phyloP scores from a whole-genome alignment of 305 asterid genomes.

The Solanum hybrid region DNA sequence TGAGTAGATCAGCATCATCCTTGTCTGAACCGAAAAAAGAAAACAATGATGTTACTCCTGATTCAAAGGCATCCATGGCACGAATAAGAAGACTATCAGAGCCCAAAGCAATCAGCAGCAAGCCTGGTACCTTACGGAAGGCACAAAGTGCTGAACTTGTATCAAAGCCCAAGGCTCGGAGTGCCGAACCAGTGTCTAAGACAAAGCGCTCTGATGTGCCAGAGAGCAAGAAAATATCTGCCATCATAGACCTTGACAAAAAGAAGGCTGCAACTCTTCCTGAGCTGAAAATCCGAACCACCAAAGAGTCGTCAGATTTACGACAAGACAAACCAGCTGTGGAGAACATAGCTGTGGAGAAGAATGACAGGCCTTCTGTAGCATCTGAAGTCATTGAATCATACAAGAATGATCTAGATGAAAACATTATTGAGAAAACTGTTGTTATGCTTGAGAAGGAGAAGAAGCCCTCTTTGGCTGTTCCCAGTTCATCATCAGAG shows the following conservation, averaged over 20 bases:
- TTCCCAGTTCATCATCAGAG: conserved; percentile 27
- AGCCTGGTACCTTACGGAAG: conserved; percentile 34
- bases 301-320: conserved; percentile 26
- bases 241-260: conserved; percentile 66
- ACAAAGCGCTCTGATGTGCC: conserved; percentile 53
- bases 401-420: conserved; percentile 41
- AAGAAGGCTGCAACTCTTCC: conserved; percentile 81
- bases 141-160: conserved; percentile 44
- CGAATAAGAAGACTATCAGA: conserved; percentile 83
- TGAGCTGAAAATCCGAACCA: conserved; percentile 64
- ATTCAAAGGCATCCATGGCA: conserved; percentile 58
- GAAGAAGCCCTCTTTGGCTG: conserved; percentile 50
- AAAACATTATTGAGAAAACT: conserved; percentile 70
- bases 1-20: conserved; percentile 68
- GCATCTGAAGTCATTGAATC: conserved; percentile 27
- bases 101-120: conserved; percentile 53
- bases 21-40: conserved; percentile 61
- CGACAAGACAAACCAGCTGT: conserved; percentile 24
- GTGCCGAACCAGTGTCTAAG: conserved; percentile 26
- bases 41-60: conserved; percentile 41
- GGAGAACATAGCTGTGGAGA: conserved; percentile 22
- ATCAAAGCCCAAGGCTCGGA: conserved; percentile 31
- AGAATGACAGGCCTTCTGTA: conserved; percentile 31
- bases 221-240: conserved; percentile 70
- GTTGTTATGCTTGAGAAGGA: conserved; percentile 70